Percentiles rank a stretch among this genome's conserved stretches.
These are phyloP conservation scores for Byssothecium circinans DNA, from an alignment of 2,329 filamentous ascomycete species.

Conservation along the genomic window DNA sequence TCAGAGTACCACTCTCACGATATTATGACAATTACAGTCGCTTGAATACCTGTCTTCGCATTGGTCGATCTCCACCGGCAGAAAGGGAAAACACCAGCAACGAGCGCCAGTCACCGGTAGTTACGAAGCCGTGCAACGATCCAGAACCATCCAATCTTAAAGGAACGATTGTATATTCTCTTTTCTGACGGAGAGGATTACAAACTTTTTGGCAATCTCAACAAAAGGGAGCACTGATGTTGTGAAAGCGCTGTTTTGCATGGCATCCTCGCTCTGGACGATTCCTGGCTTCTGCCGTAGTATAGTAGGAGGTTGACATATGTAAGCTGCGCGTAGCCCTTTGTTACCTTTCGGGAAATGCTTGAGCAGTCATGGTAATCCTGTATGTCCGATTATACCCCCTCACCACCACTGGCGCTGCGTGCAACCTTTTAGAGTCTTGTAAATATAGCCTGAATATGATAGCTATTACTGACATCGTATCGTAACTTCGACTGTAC, in stretches of 20 bases:
- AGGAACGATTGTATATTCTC: constrained; percentile 5
- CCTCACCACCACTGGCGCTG: not conserved
- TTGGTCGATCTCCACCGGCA: constrained; percentile 11
- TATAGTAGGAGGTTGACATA: not conserved
- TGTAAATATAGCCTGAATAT: not conserved
- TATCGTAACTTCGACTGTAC: not conserved
- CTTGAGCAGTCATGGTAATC: not conserved
- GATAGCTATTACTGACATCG: not conserved
- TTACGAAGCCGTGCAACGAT: constrained; percentile 9
- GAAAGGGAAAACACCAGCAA: constrained; percentile 11
- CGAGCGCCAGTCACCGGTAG: constrained; percentile 15
- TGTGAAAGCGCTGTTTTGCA: not conserved
- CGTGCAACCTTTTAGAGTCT: not conserved
- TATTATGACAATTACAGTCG: constrained; percentile 1
- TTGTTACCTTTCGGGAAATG: not conserved
- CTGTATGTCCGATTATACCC: no score
- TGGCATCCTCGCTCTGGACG: not conserved
- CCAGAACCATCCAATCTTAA: not conserved
- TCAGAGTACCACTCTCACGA: constrained; percentile 1
- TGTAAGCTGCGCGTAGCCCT: not conserved
- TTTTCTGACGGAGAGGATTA: not conserved
- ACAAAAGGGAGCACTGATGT: not conserved
- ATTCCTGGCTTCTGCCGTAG: constrained; percentile 1
- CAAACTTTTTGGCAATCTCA: not conserved
- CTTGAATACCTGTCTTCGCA: constrained; percentile 1